Evolutionary conservation across 2,329 filamentous ascomycete genomes (phyloP).

Genomic region (Myriosclerotinia duriaeana): DNA sequence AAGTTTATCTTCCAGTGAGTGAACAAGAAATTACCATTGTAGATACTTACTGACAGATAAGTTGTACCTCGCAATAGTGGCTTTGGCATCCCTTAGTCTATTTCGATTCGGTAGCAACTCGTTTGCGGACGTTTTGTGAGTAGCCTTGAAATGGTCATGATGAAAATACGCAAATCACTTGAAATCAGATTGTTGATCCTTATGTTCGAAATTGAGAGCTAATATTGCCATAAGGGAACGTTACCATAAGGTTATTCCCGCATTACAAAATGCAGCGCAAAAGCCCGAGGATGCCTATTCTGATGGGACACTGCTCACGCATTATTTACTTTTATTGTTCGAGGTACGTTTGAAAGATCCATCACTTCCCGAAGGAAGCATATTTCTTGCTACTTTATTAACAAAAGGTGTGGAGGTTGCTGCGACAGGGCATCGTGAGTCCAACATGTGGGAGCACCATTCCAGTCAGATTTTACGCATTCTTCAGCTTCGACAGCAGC

Average conservation of each 20-base stretch:
- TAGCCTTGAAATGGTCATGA: conserved; percentile 46
- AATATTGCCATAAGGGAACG: conserved; percentile 53
- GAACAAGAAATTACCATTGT: not conserved
- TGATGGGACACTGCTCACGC: conserved; percentile 56
- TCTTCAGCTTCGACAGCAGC: conserved; percentile 48
- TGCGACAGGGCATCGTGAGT: conserved; percentile 44
- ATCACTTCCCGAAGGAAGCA: conserved; percentile 14
- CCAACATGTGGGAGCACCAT: conserved; percentile 55
- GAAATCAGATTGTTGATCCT: conserved; percentile 51
- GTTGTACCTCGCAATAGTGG: conserved; percentile 17
- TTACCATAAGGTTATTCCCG: conserved; percentile 53
- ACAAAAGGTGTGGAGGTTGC: conserved; percentile 44
- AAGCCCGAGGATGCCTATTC: conserved; percentile 53
- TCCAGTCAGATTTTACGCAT: conserved; percentile 53
- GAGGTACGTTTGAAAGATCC: conserved; percentile 45
- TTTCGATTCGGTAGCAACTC: conserved; percentile 21
- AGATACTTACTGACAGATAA: not conserved
- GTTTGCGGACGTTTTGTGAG: conserved; percentile 20
- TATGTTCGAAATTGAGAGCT: conserved; percentile 45
- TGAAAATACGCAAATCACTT: conserved; percentile 47
- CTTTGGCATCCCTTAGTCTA: conserved; percentile 16
- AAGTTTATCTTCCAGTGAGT: conserved; percentile 14
- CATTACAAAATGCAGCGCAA: conserved; percentile 47
- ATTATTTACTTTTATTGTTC: conserved; percentile 57
- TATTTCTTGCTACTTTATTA: conserved; percentile 26